Evolutionary conservation across 768 basidiomycete genomes (phyloP), one percentile per base, ranked within the genome.

Genomic region (Kwoniella europaea): DNA sequence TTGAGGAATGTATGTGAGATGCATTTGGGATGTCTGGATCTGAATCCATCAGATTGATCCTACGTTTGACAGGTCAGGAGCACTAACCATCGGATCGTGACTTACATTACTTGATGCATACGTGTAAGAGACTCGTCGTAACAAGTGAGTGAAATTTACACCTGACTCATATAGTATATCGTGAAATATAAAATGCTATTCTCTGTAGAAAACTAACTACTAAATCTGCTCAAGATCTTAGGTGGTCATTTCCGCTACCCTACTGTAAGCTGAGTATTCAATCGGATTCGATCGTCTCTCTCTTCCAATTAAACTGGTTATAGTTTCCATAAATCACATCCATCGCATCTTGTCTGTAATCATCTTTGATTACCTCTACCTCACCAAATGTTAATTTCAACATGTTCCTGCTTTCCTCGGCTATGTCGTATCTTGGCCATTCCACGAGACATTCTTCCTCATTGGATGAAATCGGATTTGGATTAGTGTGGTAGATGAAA

Each of bases 401-500:
- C 76, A 71, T 74, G 63, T 74, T 71, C 58, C 52, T 56, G 13
- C 63, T 41, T 13, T 15, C 12, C 20, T 18, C 27, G 64, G 46
- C 12, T 13, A 41, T 16, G 7, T 42, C 0, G 68, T 82, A 79
- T 7, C 27, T 55, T 22, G 79, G 78, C 79, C 81, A 79, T 43
- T 54, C 62, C n/a, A 69, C 24, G 5, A 63, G 65, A 44, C 15
- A 12, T 35, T 16, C 29, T 59, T 13, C 57, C 1, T 13, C 24
- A 56, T 22, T 20, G 62, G 53, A n/a, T 27, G 41, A 15, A 29
- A 10, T 61, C 71, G 54, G 9, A 54, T 75, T 74, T 15, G 78
- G 76, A 64, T 79, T 67, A 44, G 73, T 65, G 74, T 73, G 73
- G 67, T 73, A 75, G 35, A 71, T 74, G 67, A 81, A 80, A 71